A percentile compares a stretch with the other conserved stretches of the same genome.
Conservation (phyloP, 768 basidiomycete genomes). For the Auricularia cornea region DNA sequence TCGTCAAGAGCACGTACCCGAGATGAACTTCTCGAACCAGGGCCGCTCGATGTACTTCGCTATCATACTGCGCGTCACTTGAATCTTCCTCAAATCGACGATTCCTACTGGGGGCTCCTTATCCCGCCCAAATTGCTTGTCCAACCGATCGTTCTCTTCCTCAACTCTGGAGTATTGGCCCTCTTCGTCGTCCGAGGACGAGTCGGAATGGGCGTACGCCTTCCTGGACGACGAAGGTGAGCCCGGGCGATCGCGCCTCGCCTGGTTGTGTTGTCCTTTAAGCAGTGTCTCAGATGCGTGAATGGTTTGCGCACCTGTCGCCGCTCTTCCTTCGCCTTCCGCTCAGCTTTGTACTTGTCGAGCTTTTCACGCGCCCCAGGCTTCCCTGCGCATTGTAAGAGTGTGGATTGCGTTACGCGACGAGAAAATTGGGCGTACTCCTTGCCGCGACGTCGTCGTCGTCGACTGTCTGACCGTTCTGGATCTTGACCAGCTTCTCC, state of each 20-base stretch:
- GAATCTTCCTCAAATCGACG: constrained; percentile 51
- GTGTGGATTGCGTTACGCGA: too few species aligned
- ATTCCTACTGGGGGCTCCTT: constrained; percentile 41
- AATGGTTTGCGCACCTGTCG: constrained; percentile 74
- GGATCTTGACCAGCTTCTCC: constrained; percentile 63
- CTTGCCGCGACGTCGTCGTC: constrained; percentile 49
- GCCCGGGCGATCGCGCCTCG: constrained; percentile 1
- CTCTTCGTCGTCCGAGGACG: constrained; percentile 71
- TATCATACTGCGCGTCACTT: constrained; percentile 60
- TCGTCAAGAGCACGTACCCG: constrained; percentile 39
- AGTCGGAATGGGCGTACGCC: constrained; percentile 44
- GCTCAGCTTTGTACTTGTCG: constrained; percentile 76
- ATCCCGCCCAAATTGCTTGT: constrained; percentile 20
- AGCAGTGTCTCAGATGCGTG: too few species aligned
- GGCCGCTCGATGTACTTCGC: constrained; percentile 65
- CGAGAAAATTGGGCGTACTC: neutral
- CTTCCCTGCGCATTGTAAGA: constrained; percentile 62
- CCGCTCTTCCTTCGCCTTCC: constrained; percentile 85
- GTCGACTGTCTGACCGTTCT: constrained; percentile 39
- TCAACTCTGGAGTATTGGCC: constrained; percentile 68
- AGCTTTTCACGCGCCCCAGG: constrained; percentile 65
- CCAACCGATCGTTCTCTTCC: constrained; percentile 53
- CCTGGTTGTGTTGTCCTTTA: too few species aligned
- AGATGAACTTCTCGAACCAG: constrained; percentile 80
- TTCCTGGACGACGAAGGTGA: neutral